These are phyloP conservation scores for Clohesyomyces aquaticus DNA, from an alignment of 495 filamentous ascomycete species.

Conservation along the genomic window DNA sequence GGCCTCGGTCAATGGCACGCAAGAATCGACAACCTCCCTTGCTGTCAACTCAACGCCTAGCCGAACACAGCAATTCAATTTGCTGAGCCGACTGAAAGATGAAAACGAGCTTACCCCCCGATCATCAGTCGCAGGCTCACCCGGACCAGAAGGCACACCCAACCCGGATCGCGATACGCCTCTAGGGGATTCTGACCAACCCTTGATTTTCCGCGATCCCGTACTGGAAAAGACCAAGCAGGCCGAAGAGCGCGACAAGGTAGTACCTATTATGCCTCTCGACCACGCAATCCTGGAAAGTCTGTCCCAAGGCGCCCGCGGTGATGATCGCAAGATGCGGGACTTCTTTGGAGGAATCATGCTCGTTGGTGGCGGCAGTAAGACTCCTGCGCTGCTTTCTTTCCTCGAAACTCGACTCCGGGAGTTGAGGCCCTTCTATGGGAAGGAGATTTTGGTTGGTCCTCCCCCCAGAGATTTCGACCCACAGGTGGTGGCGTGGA, in stretches of 20 bases:
- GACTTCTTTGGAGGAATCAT: constrained; percentile 95
- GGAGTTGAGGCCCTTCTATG: constrained; percentile 65
- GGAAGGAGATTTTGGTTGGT: constrained; percentile 85
- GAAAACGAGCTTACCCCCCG: constrained; percentile 70
- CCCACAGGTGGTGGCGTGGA: constrained; percentile 94
- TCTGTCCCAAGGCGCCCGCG: constrained; percentile 82
- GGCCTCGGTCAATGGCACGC: constrained; percentile 64
- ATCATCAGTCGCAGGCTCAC: constrained; percentile 84
- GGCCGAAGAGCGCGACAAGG: constrained; percentile 73
- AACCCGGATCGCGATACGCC: constrained; percentile 63
- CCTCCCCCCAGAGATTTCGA: constrained; percentile 89
- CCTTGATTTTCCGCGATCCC: constrained; percentile 35
- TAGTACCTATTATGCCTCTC: constrained; percentile 78
- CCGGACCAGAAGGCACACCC: constrained; percentile 68
- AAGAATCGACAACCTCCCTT: constrained; percentile 48
- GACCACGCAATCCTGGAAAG: constrained; percentile 87
- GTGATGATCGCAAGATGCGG: constrained; percentile 87
- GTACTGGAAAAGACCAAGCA: constrained; percentile 47
- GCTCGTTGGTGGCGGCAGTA: constrained; percentile 87
- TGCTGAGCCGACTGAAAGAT: constrained; percentile 56
- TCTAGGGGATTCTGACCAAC: constrained; percentile 50
- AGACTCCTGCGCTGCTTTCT: constrained; percentile 72
- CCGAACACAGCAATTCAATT: constrained; percentile 49
- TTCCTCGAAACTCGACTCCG: constrained; percentile 83
- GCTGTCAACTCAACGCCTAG: constrained; percentile 53